A percentile compares a stretch with the other conserved stretches of the same genome.
phyloP scores from a whole-genome alignment of 2,329 filamentous ascomycete genomes.

The Fusarium coicis region DNA sequence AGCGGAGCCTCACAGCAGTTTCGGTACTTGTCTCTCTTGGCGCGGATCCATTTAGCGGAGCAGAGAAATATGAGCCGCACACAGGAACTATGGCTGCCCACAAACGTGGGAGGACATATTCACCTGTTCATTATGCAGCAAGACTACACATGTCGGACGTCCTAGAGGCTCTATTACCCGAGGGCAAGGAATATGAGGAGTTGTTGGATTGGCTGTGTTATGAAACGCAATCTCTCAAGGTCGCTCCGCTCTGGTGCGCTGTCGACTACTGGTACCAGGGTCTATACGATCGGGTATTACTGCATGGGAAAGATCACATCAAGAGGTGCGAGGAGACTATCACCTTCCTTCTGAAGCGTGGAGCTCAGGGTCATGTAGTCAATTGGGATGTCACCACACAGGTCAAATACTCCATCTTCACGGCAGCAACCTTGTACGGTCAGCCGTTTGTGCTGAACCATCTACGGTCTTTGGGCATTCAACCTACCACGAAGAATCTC shows the following conservation, averaged over 20 bases:
- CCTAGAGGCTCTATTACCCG: background rate
- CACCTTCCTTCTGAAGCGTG: background rate
- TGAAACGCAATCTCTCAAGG: background rate
- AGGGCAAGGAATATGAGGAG: background rate
- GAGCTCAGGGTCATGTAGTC: background rate
- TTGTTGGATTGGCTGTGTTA: background rate
- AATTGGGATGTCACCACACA: background rate
- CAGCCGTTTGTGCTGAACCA: background rate
- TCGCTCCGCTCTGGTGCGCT: background rate
- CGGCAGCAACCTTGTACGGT: background rate
- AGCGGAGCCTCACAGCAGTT: background rate
- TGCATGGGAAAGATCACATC: accelerated
- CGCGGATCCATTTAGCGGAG: background rate
- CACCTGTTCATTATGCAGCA: background rate
- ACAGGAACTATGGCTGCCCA: background rate
- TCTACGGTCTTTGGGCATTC: background rate
- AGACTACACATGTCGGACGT: background rate
- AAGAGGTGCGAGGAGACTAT: background rate
- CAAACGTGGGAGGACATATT: background rate
- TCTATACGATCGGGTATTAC: background rate
- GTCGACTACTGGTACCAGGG: background rate
- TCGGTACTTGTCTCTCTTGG: accelerated
- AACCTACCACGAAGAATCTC: background rate
- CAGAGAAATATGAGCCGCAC: background rate
- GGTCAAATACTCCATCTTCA: background rate